Evolutionary conservation across 345 rosid genomes (phyloP), one percentile per base, ranked within the genome.

Genomic region (Gossypium turneri): DNA sequence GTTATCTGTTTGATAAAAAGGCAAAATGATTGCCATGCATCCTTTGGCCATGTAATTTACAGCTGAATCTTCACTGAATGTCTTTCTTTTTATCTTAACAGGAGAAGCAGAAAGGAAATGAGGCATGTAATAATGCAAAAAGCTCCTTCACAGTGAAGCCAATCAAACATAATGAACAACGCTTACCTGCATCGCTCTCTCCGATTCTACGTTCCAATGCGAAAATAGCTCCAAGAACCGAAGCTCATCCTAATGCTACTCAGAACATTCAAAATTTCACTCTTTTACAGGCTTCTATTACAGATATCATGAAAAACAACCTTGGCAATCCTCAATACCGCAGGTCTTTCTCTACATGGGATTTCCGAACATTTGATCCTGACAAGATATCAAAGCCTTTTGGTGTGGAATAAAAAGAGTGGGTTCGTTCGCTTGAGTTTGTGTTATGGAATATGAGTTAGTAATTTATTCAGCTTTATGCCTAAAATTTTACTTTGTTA

Each of bases 201-300:
- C 91, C 91, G 0, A 48, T 83, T 48, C 47, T 48, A 10, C 81
- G 16, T 8, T n/a, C 78, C 9, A 41, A 72, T 34, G 67, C 11
- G 7, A 63, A 80, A 66, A 43, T 68, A 29, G 73, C n/a, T 29
- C 2, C 73, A 7, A 75, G 78, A 66, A 84, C 88, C 0, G 88
- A 84, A 64, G 89, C 80, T 57, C 91, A 86, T 67, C 91, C 90
- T 0, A 88, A 84, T 80, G 94, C 91, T 2, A 47, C 78, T 13
- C 87, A 76, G 80, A 90, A 88, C 75, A 81, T 86, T 25, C 61
- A 70, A 47, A 70, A 70, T 52, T 70, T 29, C 48, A n/a, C 73
- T 34, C 89, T 88, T 55, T 76, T 86, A 62, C 89, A 86, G 67
- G 90, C 91, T 19, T 85, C 94, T 8, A 79, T 86, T 27, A 72